phyloP scores from a whole-genome alignment of 805 yeast species.

The Sugiyamaella smithiae region DNA sequence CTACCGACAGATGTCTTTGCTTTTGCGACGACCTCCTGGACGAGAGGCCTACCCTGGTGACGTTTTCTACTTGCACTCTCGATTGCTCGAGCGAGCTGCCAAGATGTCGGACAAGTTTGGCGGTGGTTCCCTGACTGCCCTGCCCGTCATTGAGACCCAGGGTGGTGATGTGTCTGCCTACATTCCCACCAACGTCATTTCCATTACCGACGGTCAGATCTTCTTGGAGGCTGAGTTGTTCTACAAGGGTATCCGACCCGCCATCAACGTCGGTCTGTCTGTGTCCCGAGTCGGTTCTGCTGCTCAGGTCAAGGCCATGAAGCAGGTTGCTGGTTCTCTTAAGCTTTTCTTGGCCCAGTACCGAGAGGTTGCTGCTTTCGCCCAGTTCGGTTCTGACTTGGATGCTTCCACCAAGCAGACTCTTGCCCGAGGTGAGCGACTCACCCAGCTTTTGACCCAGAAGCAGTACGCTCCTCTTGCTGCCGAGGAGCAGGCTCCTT shows the following conservation, averaged over 20 bases:
- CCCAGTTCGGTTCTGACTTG: constrained; percentile 99
- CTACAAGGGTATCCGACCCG: constrained; percentile 99
- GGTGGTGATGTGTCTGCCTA: constrained; percentile 99
- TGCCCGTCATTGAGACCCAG: constrained; percentile 96
- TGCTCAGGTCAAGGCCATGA: constrained; percentile 99
- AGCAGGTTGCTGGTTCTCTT: constrained; percentile 99
- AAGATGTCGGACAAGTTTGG: constrained; percentile 89
- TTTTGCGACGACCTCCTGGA: constrained; percentile 96
- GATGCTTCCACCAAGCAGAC: constrained; percentile 99
- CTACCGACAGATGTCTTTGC: constrained; percentile 97
- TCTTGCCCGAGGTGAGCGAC: constrained; percentile 99
- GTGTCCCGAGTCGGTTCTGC: constrained; percentile 99
- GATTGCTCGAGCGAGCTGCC: constrained; percentile 96
- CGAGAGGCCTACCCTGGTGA: constrained; percentile 98
- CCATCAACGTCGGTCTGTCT: constrained; percentile 99
- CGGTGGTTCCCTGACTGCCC: constrained; percentile 93
- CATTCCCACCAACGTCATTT: constrained; percentile 96
- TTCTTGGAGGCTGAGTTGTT: constrained; percentile 99
- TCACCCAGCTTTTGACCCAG: constrained; percentile 97
- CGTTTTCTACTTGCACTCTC: constrained; percentile 92
- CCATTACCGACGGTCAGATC: constrained; percentile 96
- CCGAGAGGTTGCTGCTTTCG: constrained; percentile 99
- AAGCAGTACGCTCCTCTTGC: constrained; percentile 95
- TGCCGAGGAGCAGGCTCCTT: constrained; percentile 99
- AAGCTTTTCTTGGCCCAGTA: constrained; percentile 99